Evolutionary conservation across 108 stramenopile species (phyloP), one percentile per base, ranked within the genome.

Genomic region (Stephanodiscus triporus): DNA sequence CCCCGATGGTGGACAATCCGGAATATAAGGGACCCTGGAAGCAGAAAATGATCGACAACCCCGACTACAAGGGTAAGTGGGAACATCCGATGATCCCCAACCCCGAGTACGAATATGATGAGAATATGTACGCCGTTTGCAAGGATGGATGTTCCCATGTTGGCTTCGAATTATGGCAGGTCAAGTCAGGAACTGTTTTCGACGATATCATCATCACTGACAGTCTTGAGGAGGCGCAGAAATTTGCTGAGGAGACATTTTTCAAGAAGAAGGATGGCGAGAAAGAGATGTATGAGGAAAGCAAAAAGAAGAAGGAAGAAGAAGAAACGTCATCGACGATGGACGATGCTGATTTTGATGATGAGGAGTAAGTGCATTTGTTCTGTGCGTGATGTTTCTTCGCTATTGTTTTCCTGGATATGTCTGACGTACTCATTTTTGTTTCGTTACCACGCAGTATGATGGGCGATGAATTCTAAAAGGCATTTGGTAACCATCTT

Each of bases 131-230:
- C 88, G 94, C 93, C 66, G 97, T 98, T 19, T 98, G 97, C 92
- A 95, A 94, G 85, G 93, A 92, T 64, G 89, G 85, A 49, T 97
- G 97, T 79, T 97, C 96, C 23, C 94, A 97, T 73, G 90, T 99
- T 70, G 99, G 98, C 38, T 99, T 99, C 74, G 99, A 99, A 88
- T 85, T 99, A 61, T 99, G 98, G 99, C 97, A 97, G 85, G 99
- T 99, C 24, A 98, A 89, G 72, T 75, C 95, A 8, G 99, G 99
- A 65, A 98, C 98, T 34, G 82, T 97, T 45, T 99, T 99, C 84
- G 99, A 99, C 85, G 97, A 99, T 80, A 99, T 99, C 70, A 83
- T 99, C 68, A 84, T 99, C 29, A 98, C 98, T 4, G 98, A 99
- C 85, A 95, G 93, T 68, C 63, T 98, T 51, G 97, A 97, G 40